Conservation (phyloP, 1,284 basidiomycete species). For the Ustilago cynodontis region DNA sequence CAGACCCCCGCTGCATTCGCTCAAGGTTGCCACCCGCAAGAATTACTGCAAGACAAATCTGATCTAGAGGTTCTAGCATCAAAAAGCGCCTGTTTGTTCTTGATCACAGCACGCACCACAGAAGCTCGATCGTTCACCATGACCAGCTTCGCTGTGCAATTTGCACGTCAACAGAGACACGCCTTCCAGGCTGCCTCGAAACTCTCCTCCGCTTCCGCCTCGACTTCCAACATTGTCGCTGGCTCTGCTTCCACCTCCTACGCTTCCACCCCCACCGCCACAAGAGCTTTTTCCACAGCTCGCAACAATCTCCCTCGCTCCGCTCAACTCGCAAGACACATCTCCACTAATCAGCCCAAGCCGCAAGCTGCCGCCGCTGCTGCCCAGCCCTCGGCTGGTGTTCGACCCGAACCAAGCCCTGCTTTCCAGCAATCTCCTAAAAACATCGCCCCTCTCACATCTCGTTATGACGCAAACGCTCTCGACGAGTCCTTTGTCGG, state of each 20-base stretch:
- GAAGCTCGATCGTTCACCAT: constrained; percentile 22
- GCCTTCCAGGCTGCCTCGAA: constrained; percentile 49
- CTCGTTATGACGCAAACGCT: constrained; percentile 48
- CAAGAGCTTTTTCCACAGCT: constrained; percentile 49
- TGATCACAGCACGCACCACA: constrained; percentile 7
- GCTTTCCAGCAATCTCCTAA: constrained; percentile 64
- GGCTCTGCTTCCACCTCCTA: constrained; percentile 30
- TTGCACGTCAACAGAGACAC: constrained; percentile 50
- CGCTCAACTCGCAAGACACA: constrained; percentile 44
- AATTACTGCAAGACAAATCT: not conserved
- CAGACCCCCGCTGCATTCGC: not conserved
- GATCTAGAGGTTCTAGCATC: not conserved
- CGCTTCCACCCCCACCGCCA: constrained; percentile 31
- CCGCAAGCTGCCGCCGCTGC: constrained; percentile 55
- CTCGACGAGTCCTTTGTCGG: constrained; percentile 80
- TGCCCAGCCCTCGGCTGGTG: constrained; percentile 32
- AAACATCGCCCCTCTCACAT: constrained; percentile 37
- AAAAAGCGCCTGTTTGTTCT: constrained; percentile 9
- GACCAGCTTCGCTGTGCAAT: constrained; percentile 54
- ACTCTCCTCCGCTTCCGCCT: constrained; percentile 25
- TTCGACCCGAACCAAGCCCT: constrained; percentile 63
- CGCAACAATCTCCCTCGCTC: constrained; percentile 49
- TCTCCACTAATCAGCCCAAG: constrained; percentile 53
- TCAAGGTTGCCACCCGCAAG: constrained; percentile 15
- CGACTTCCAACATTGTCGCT: constrained; percentile 30